phyloP scores from a whole-genome alignment of 2,329 filamentous ascomycete species.

The Trichoderma aggressivum region DNA sequence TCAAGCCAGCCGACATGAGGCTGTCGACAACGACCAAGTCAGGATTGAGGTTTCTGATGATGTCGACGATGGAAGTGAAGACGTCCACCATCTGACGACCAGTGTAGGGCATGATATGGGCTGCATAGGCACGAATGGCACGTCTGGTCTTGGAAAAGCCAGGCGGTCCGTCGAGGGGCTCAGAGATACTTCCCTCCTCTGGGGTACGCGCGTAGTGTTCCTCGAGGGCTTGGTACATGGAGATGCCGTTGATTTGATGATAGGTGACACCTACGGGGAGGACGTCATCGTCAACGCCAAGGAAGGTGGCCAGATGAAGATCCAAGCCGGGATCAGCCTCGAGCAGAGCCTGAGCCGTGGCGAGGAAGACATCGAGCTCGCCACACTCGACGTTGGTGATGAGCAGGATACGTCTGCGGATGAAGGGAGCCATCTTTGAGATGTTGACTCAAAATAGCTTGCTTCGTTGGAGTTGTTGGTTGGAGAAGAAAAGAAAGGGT shows the following conservation, averaged over 20 bases:
- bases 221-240: slow-evolving; percentile 18
- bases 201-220: not conserved
- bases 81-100: slow-evolving; percentile 39
- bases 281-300: slow-evolving; percentile 27
- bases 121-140: slow-evolving; percentile 30
- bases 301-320: slow-evolving; percentile 45
- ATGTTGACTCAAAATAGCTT: not conserved
- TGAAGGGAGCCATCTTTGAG: not conserved
- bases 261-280: slow-evolving; percentile 27
- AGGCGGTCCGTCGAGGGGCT: slow-evolving; percentile 16
- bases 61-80: slow-evolving; percentile 36
- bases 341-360: slow-evolving; percentile 40
- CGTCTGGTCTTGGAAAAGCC: slow-evolving; percentile 24
- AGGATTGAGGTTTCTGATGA: slow-evolving; percentile 38
- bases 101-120: slow-evolving; percentile 28
- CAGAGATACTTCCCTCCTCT: not conserved
- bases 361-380: slow-evolving; percentile 45
- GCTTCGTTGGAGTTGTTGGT: not conserved
- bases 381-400: slow-evolving; percentile 46
- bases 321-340: slow-evolving; percentile 33
- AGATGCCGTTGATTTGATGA: slow-evolving; percentile 27
- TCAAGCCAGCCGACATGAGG: slow-evolving; percentile 41
- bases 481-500: not conserved
- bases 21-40: slow-evolving; percentile 42
- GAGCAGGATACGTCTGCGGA: slow-evolving; percentile 34